A percentile compares a stretch with the other conserved stretches of the same genome.
phyloP scores from a whole-genome alignment of 2,329 filamentous ascomycete genomes.

The Cytospora chrysosperma region DNA sequence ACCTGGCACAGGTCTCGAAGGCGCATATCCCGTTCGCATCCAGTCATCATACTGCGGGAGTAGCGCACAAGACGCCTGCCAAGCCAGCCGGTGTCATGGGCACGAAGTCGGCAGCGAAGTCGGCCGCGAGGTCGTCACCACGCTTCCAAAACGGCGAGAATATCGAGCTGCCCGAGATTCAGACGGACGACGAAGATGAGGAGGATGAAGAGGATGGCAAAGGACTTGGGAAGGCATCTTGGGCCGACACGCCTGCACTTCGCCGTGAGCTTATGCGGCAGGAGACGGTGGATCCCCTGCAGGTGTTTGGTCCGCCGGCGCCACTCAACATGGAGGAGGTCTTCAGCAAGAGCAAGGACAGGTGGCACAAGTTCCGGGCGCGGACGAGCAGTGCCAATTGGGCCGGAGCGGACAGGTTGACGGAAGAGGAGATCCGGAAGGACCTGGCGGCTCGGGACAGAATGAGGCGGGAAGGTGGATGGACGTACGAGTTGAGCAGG shows the following conservation, averaged over 20 bases:
- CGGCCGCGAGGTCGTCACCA: constrained; percentile 68
- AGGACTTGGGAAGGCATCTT: constrained; percentile 62
- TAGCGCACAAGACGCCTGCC: constrained; percentile 68
- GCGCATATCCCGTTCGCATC: constrained; percentile 88
- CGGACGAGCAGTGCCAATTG: constrained; percentile 95
- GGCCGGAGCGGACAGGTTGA: constrained; percentile 77
- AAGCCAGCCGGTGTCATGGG: constrained; percentile 47
- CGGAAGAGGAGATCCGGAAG: constrained; percentile 80
- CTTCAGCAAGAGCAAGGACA: constrained; percentile 84
- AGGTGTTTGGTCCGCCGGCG: constrained; percentile 84
- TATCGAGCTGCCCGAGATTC: constrained; percentile 91
- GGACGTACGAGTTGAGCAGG: constrained; percentile 66
- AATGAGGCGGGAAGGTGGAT: constrained; percentile 79
- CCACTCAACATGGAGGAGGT: constrained; percentile 95
- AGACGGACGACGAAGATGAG: constrained; percentile 90
- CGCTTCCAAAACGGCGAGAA: constrained; percentile 85
- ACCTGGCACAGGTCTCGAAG: constrained; percentile 85
- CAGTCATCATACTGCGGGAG: constrained; percentile 54
- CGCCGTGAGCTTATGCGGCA: constrained; percentile 74
- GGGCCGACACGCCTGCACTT: constrained; percentile 87
- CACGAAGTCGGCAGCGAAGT: constrained; percentile 59
- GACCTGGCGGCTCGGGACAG: constrained; percentile 78
- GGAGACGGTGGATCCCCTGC: constrained; percentile 79
- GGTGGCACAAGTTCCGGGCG: constrained; percentile 82
- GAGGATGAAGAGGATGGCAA: constrained; percentile 64